Conservation (phyloP, 2,329 filamentous ascomycete species). For the Clarireedia monteithiana region DNA sequence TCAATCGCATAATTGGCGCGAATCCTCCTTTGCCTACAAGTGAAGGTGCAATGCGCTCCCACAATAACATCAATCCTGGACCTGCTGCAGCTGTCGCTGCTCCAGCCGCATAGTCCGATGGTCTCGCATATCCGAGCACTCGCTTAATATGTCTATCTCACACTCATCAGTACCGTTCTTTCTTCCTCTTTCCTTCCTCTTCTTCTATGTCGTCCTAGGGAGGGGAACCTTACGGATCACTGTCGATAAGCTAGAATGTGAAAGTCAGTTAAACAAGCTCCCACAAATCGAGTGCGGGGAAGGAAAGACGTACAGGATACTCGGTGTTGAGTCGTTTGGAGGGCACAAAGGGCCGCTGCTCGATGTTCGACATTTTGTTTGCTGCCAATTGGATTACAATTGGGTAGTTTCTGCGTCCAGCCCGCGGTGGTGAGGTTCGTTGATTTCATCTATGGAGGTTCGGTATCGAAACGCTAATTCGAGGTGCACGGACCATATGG, state of each 20-base stretch:
- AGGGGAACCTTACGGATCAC: slow-evolving; percentile 71
- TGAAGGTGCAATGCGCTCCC: slow-evolving; percentile 81
- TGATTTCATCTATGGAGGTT: slow-evolving; percentile 9
- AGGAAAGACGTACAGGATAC: slow-evolving; percentile 64
- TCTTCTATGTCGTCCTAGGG: neutral
- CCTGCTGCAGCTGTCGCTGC: slow-evolving; percentile 60
- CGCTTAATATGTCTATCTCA: slow-evolving; percentile 73
- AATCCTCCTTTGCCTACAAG: slow-evolving; percentile 78
- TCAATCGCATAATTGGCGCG: slow-evolving; percentile 72
- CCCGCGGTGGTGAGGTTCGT: neutral
- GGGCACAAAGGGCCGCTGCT: slow-evolving; percentile 49
- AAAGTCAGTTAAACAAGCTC: slow-evolving; percentile 22
- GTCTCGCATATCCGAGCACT: slow-evolving; percentile 78
- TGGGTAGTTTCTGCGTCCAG: slow-evolving; percentile 1
- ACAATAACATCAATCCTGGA: slow-evolving; percentile 65
- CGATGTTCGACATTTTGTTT: slow-evolving; percentile 30
- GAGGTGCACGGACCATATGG: neutral
- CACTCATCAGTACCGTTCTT: slow-evolving; percentile 22
- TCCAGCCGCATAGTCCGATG: slow-evolving; percentile 73
- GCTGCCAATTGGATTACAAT: slow-evolving; percentile 24
- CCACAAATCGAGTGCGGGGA: slow-evolving; percentile 1
- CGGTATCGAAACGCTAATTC: slow-evolving; percentile 9
- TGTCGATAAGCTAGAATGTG: slow-evolving; percentile 81
- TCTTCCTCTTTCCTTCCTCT: neutral
- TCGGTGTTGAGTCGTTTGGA: slow-evolving; percentile 75